Conservation (phyloP, 768 basidiomycete genomes). For the Russula olivacea region DNA sequence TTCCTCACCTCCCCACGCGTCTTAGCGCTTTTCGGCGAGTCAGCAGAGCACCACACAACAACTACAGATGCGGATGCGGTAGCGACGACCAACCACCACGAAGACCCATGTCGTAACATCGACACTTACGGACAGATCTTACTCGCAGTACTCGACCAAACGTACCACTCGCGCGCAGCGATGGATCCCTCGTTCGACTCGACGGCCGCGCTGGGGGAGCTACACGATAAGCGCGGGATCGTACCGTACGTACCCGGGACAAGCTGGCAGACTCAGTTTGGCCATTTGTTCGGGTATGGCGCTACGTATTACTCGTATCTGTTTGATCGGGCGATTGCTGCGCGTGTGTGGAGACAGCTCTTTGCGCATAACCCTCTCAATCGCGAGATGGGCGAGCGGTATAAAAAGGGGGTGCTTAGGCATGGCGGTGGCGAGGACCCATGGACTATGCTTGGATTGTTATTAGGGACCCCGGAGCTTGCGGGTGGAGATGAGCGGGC, state of each 20-base stretch:
- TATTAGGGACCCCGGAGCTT: conserved; percentile 63
- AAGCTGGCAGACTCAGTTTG: conserved; percentile 93
- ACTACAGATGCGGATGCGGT: conserved; percentile 39
- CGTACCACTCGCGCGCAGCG: conserved; percentile 73
- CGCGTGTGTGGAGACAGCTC: conserved; percentile 76
- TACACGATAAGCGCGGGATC: conserved; percentile 65
- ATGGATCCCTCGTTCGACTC: conserved; percentile 61
- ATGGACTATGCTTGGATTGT: conserved; percentile 80
- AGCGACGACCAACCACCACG: conserved; percentile 65
- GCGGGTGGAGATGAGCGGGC: conserved; percentile 67
- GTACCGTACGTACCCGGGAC: conserved; percentile 82
- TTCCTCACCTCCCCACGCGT: conserved; percentile 84
- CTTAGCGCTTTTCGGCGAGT: conserved; percentile 66
- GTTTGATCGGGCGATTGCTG: conserved; percentile 93
- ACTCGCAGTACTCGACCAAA: conserved; percentile 82
- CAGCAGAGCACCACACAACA: conserved; percentile 25
- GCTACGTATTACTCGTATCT: conserved; percentile 98
- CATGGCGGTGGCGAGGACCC: conserved; percentile 90
- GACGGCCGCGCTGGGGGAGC: conserved; percentile 53
- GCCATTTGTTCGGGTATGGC: conserved; percentile 92
- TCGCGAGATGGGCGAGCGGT: conserved; percentile 73
- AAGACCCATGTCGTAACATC: conserved; percentile 73
- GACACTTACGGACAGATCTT: conserved; percentile 90
- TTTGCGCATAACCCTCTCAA: conserved; percentile 65
- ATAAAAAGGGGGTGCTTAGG: conserved; percentile 66